Evolutionary conservation across 768 basidiomycete genomes (phyloP), one percentile per base, ranked within the genome.

Genomic region (Boletus speciosus): DNA sequence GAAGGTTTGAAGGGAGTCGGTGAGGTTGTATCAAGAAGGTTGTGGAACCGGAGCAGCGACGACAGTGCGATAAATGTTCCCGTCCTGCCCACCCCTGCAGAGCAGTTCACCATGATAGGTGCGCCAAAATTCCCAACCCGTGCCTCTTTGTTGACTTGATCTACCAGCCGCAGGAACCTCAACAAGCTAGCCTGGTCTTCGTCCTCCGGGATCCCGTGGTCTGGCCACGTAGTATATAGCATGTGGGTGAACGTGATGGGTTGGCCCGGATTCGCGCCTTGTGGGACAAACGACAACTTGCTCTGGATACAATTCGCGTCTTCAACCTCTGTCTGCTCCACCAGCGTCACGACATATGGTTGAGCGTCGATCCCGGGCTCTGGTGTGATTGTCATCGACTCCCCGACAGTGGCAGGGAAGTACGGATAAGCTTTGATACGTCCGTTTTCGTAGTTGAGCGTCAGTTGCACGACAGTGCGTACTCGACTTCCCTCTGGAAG

Each of bases 1-100:
- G 69, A 58, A 10, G 51, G 25, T 12, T 57, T 19, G 31, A 41
- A 53, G 4, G 69, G 62, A 69, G 67, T 27, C 49, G 61, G 9
- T 55, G 66, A 52, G 63, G 52, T 48, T 45, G 59, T 5, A 29
- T 73, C 63, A 23, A 81, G 74, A 51, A 85, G 73, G 31, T 74
- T 77, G 56, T 81, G 70, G 32, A 75, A 68, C 29, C 90, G 87
- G n/a, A 93, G 76, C 36, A 94, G 74, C 12, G 91, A 93, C 9
- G 83, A 83, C 38, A 93, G 65, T 0, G 88, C 83, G 64, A 95
- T 88, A 71, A 92, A 93, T 6, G 91, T 81, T 16, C 93, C 93
- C 5, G 93, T 93, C 35, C 93, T 80, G 4, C 93, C 93, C 54
- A 94, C 78, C 5, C 93, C 93, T 1, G 93, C 93, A 27, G 90